phyloP scores from a whole-genome alignment of 1,284 basidiomycete genomes.

The Coniferiporia weirii region DNA sequence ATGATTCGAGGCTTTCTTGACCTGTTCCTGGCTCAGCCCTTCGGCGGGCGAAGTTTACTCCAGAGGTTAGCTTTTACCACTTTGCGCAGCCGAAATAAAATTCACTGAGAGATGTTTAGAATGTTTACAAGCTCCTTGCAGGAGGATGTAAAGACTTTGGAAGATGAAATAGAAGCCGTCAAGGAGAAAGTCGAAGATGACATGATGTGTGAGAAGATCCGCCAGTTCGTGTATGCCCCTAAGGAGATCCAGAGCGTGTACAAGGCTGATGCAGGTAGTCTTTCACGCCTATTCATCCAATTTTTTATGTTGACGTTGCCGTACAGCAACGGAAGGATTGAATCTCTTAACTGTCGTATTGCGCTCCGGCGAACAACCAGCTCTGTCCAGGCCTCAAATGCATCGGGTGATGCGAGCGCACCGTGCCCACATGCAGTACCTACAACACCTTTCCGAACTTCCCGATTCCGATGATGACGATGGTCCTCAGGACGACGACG shows the following conservation, averaged over 20 bases:
- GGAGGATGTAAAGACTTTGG: constrained; percentile 82
- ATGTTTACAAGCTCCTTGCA: constrained; percentile 93
- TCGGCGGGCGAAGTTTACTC: constrained; percentile 87
- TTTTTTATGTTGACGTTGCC: not conserved
- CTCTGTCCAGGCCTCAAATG: constrained; percentile 70
- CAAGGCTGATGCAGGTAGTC: constrained; percentile 68
- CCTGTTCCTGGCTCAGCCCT: constrained; percentile 96
- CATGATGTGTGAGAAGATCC: constrained; percentile 83
- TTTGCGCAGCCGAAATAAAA: not conserved
- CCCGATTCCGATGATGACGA: constrained; percentile 89
- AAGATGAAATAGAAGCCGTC: constrained; percentile 83
- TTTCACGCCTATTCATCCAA: not conserved
- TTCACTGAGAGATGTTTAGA: constrained; percentile 34
- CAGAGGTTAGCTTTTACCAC: constrained; percentile 54
- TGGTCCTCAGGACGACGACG: constrained; percentile 87
- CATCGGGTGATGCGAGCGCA: constrained; percentile 73
- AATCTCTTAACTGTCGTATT: constrained; percentile 83
- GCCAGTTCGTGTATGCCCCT: constrained; percentile 81
- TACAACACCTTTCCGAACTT: constrained; percentile 53
- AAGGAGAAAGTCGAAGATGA: constrained; percentile 87
- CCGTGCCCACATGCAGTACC: constrained; percentile 72
- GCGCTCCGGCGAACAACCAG: constrained; percentile 74
- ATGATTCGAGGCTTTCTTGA: constrained; percentile 95
- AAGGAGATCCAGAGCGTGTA: constrained; percentile 82
- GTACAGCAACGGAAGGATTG: constrained; percentile 59